A percentile compares a stretch with the other conserved stretches of the same genome.
phyloP scores from a whole-genome alignment of 345 rosid species.

The Melaleuca quinquenervia region DNA sequence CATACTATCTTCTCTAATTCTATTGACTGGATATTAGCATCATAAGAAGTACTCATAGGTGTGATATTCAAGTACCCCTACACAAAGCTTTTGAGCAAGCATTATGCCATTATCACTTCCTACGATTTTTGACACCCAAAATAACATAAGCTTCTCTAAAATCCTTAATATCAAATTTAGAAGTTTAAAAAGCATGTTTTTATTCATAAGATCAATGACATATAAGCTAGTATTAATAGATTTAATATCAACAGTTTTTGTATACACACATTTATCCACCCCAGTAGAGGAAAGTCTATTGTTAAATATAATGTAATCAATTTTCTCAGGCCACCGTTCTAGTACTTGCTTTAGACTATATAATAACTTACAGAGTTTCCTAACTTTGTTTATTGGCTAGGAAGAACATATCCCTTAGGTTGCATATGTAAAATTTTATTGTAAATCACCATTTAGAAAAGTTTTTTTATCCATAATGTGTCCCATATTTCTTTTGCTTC shows the following conservation, averaged over 20 bases:
- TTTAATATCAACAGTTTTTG: not conserved
- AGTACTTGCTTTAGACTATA: not conserved
- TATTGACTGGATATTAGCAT: not conserved
- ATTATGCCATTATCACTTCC: not conserved
- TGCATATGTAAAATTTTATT: not conserved
- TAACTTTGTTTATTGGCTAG: not conserved
- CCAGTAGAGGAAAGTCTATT: not conserved
- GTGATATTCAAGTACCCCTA: not conserved
- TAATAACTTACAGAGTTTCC: not conserved
- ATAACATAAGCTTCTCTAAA: not conserved
- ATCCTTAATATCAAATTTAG: not conserved
- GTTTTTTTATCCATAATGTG: not conserved
- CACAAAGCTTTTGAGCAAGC: not conserved
- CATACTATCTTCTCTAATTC: not conserved
- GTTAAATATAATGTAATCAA: not conserved
- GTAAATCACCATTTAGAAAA: not conserved
- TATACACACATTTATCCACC: not conserved
- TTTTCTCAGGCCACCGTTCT: not conserved
- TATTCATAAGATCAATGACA: not conserved
- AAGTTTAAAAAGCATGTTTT: not conserved
- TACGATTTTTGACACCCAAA: not conserved
- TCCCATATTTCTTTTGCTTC: not conserved
- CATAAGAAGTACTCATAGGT: not conserved
- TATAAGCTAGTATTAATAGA: not conserved
- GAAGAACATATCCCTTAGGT: not conserved